Conservation (phyloP, 1,139 yeast species). For the Geotrichum cucujoidarum region DNA sequence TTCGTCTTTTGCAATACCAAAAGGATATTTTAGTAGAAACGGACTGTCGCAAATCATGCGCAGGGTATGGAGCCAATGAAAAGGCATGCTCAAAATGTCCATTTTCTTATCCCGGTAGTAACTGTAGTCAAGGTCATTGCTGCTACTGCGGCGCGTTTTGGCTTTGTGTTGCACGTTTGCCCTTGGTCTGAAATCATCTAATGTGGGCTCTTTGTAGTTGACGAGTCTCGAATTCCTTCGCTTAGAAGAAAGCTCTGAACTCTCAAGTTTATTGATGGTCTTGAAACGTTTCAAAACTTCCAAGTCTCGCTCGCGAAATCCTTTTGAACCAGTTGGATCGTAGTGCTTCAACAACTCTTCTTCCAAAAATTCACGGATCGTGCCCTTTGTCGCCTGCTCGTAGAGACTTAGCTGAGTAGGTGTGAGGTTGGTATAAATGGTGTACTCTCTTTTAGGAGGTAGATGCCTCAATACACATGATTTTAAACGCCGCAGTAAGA, state of each 20-base stretch:
- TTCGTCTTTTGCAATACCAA: slow-evolving; percentile 67
- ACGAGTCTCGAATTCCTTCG: not conserved
- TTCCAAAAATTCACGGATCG: slow-evolving; percentile 8
- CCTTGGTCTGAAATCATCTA: not conserved
- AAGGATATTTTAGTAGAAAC: slow-evolving; percentile 92
- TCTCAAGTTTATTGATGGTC: not conserved
- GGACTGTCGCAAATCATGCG: slow-evolving; percentile 81
- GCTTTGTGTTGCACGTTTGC: too few species aligned
- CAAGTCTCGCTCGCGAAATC: slow-evolving; percentile 82
- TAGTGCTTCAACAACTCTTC: slow-evolving; percentile 41
- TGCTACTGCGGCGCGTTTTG: not conserved
- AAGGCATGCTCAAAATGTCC: not conserved
- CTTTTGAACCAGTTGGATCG: slow-evolving; percentile 92
- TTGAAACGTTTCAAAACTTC: not conserved
- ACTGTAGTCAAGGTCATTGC: not conserved
- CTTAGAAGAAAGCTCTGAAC: not conserved
- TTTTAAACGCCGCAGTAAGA: slow-evolving; percentile 80
- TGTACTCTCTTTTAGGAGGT: slow-evolving; percentile 97
- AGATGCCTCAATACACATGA: slow-evolving; percentile 96
- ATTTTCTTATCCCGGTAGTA: not conserved
- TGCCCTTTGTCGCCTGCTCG: slow-evolving; percentile 77
- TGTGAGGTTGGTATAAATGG: slow-evolving; percentile 83
- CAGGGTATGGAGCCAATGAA: slow-evolving; percentile 31
- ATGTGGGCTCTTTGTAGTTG: not conserved
- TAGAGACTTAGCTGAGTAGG: slow-evolving; percentile 86